These are phyloP conservation scores for Ceratobasidium sp. DNA, from an alignment of 1,284 basidiomycete species.

Conservation along the genomic window DNA sequence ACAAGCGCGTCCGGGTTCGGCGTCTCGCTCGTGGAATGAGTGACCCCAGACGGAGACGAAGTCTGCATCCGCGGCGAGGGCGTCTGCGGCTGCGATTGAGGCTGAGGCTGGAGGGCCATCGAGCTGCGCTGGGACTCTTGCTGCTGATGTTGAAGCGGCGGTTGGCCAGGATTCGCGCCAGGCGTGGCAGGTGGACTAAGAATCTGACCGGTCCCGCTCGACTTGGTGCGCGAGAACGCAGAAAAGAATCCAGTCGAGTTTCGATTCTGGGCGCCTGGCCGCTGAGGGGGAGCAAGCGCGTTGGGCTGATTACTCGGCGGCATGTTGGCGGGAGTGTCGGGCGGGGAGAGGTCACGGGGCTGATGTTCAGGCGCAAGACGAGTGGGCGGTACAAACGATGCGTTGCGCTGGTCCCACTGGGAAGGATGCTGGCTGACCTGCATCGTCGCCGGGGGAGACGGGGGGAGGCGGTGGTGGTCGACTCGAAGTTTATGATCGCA, in stretches of 20 bases:
- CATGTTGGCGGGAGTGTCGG: conserved; percentile 18
- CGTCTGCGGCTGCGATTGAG: background rate
- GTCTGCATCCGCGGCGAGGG: background rate
- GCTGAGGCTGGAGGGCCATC: background rate
- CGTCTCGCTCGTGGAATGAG: conserved; percentile 19
- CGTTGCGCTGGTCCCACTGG: conserved; percentile 42
- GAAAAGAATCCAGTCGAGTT: conserved; percentile 43
- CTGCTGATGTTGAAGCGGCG: conserved; percentile 1
- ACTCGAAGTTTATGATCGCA: conserved; percentile 7
- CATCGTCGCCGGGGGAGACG: background rate
- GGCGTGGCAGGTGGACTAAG: conserved; percentile 36
- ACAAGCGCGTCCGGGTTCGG: conserved; percentile 29
- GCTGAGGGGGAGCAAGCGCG: background rate
- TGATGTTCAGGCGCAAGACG: conserved; percentile 6
- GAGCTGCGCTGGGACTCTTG: background rate
- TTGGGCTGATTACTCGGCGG: background rate
- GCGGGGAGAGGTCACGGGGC: conserved; percentile 32
- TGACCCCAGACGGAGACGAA: conserved; percentile 18
- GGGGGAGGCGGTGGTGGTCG: conserved; percentile 24
- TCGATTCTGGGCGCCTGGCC: conserved; percentile 38
- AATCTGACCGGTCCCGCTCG: conserved; percentile 28
- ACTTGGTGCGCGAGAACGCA: conserved; percentile 42
- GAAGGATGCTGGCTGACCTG: conserved; percentile 29
- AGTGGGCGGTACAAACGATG: conserved; percentile 37
- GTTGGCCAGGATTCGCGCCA: background rate